phyloP scores from a whole-genome alignment of 148 eudicot genomes.

The Amaranthus palmeri region DNA sequence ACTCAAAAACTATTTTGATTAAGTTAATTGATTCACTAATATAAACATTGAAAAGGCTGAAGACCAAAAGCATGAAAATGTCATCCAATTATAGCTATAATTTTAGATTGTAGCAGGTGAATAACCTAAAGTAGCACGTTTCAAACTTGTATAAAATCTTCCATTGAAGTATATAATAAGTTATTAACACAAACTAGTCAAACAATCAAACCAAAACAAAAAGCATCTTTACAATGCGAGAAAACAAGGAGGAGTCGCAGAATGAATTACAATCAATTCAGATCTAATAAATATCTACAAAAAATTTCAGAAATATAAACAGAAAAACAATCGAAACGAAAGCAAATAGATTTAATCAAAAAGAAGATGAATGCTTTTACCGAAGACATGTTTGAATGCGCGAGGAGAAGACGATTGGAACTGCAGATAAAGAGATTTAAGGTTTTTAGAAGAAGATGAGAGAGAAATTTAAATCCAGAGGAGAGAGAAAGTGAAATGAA shows the following conservation, averaged over 20 bases:
- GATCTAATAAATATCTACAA: slow-evolving; percentile 15
- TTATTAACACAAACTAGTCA: not conserved
- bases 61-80: not conserved
- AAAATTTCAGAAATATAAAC: not conserved
- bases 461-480: slow-evolving; percentile 3
- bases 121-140: too few relatives aligned
- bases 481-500: not conserved
- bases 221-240: not conserved
- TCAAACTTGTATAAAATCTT: too few relatives aligned
- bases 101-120: too few relatives aligned
- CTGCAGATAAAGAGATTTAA: not conserved
- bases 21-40: not conserved
- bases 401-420: not conserved
- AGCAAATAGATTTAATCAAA: not conserved
- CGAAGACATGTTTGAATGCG: slow-evolving; percentile 23
- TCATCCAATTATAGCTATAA: not conserved
- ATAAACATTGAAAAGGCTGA: not conserved
- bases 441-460: slow-evolving; percentile 14
- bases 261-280: not conserved
- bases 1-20: not conserved
- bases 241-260: not conserved
- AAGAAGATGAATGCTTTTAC: slow-evolving; percentile 14
- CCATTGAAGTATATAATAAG: too few relatives aligned
- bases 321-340: not conserved
- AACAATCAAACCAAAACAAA: not conserved